Evolutionary conservation across 2,329 filamentous ascomycete species (phyloP), one percentile per base, ranked within the genome.

Genomic region (Beauveria asiatica): DNA sequence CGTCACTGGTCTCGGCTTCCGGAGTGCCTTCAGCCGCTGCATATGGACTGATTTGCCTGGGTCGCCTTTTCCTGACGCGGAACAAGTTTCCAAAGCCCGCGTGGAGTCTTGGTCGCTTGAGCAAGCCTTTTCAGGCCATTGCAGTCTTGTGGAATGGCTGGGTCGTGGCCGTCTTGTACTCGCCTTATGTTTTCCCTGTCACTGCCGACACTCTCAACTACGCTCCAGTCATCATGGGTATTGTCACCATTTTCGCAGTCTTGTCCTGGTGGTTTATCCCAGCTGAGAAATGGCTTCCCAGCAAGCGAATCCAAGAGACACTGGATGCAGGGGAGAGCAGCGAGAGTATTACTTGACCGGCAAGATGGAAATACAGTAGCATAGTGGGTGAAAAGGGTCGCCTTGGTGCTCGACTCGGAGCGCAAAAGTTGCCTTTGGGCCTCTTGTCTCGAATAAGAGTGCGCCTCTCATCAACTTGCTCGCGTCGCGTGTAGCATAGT

Each of bases 11-110:
- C 50, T 81, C 79, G 0, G 79, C 79, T 0, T 77, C 79, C 16
- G 79, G 79, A 25, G 78, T 81, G 0, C 78, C 78, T 5, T 80
- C 78, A 3, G 77, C 78, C 1, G 79, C 78, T 0, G 79, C 79
- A 0, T 81, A 81, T 58, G 79, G 78, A 0, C 68, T 81, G 2
- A 81, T 81, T 61, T 80, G 76, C 45, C 70, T 81, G 0, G 76
- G 75, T 2, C 73, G 79, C 5, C 69, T 80, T 1, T 68, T 80
- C 52, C 68, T 79, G 10, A 81, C 79, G 0, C 77, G 77, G 0
- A 75, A 78, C 4, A 72, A 69, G 0, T 80, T 80, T 37, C 77
- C 76, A 3, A 77, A 76, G 61, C 75, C 77, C 0, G 69, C 71
- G 6, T 80, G 78, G 78, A 78, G 74, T 58, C 66, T 80, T 8